These are phyloP conservation scores for Diplosphaera chodatii DNA, from an alignment of 139 green algal genomes.

Conservation along the genomic window DNA sequence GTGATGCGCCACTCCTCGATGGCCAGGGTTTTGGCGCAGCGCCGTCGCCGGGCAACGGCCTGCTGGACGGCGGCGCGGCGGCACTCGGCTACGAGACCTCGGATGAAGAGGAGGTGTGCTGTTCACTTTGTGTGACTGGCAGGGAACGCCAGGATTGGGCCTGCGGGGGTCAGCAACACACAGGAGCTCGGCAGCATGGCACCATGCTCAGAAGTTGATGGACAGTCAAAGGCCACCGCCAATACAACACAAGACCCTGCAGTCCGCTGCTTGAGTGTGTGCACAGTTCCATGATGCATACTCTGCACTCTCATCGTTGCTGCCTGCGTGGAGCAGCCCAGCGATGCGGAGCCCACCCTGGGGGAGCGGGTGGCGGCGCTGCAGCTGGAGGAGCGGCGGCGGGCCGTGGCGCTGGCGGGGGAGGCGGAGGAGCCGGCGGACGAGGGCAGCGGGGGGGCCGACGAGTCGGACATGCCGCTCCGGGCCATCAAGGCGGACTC, in stretches of 20 bases:
- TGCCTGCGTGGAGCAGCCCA: no score
- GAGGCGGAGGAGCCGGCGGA: not conserved
- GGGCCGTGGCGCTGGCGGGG: not conserved
- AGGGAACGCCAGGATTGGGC: no score
- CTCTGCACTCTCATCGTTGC: no score
- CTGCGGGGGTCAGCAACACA: no score
- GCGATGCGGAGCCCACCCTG: slow-evolving; percentile 11
- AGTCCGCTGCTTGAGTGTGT: no score
- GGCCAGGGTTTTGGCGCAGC: not conserved
- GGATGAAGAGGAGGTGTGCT: not conserved
- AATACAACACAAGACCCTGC: no score
- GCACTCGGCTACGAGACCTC: not conserved
- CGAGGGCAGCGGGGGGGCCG: slow-evolving; percentile 7
- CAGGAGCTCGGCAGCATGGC: no score
- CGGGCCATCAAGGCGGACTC: slow-evolving; percentile 40
- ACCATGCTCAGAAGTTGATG: no score
- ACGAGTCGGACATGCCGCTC: not conserved
- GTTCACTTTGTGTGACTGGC: no score
- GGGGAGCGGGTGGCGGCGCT: slow-evolving; percentile 20
- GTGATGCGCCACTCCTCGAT: not conserved
- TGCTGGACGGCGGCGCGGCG: not conserved
- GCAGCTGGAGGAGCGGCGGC: slow-evolving; percentile 8
- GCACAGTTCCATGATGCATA: no score
- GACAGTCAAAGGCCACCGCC: no score
- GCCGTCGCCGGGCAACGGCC: not conserved